Percentiles rank a stretch among this genome's conserved stretches.
phyloP scores from a whole-genome alignment of 1,139 yeast species.

The Sugiyamaella castrensis region DNA sequence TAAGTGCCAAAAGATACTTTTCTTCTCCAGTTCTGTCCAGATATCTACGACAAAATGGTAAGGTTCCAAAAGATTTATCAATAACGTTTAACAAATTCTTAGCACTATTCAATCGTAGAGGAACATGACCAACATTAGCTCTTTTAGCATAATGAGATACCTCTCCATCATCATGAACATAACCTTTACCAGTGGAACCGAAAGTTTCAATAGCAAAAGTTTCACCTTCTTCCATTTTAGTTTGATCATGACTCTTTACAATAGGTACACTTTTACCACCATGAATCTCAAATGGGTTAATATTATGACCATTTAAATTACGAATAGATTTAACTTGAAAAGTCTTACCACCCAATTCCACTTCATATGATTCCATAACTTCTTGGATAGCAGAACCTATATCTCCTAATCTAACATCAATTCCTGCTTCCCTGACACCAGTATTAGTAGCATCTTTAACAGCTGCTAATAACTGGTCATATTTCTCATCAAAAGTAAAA shows the following conservation, averaged over 20 bases:
- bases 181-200: conserved; percentile 94
- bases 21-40: conserved; percentile 90
- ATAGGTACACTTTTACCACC: conserved; percentile 97
- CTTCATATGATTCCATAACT: conserved; percentile 94
- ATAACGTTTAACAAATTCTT: conserved; percentile 63
- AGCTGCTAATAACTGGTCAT: conserved; percentile 75
- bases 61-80: conserved; percentile 80
- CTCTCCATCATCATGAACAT: conserved; percentile 83
- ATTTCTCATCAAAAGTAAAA: conserved; percentile 78
- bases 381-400: conserved; percentile 96
- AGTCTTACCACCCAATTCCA: conserved; percentile 82
- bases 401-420: conserved; percentile 91
- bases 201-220: conserved; percentile 97
- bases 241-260: conserved; percentile 85
- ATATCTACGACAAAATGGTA: conserved; percentile 96
- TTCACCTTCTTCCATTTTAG: conserved; percentile 99
- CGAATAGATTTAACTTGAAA: conserved; percentile 85
- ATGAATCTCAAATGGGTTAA: conserved; percentile 78
- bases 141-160: conserved; percentile 86
- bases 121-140: conserved; percentile 48
- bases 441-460: conserved; percentile 92
- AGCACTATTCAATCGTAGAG: conserved; percentile 63
- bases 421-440: conserved; percentile 90
- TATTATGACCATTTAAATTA: conserved; percentile 92
- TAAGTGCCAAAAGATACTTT: conserved; percentile 84